Evolutionary conservation across 2,329 filamentous ascomycete genomes (phyloP).

Genomic region (Escovopsis sp.): DNA sequence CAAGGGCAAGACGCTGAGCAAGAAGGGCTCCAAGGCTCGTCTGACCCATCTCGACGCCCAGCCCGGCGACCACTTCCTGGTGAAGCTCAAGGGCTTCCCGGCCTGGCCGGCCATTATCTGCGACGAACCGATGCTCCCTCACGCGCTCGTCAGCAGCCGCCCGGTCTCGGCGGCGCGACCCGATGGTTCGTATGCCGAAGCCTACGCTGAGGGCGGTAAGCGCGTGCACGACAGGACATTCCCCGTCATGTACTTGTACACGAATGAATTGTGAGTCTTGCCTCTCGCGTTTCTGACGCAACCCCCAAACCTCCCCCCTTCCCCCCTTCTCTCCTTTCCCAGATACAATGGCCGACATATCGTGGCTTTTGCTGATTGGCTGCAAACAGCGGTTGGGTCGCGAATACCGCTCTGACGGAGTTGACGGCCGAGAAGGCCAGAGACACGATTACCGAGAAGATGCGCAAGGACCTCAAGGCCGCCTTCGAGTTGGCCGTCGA

Average conservation of each 20-base stretch:
- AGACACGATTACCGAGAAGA: slow-evolving; percentile 56
- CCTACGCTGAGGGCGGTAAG: slow-evolving; percentile 79
- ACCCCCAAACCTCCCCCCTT: not conserved
- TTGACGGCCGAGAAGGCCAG: slow-evolving; percentile 61
- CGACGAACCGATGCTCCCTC: slow-evolving; percentile 86
- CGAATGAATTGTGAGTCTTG: slow-evolving; percentile 85
- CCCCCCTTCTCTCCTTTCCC: not conserved
- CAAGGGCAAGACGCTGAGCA: slow-evolving; percentile 69
- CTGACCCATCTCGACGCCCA: slow-evolving; percentile 63
- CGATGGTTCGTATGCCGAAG: slow-evolving; percentile 77
- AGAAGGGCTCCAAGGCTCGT: slow-evolving; percentile 66
- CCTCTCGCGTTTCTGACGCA: not conserved
- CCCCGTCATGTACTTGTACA: slow-evolving; percentile 86
- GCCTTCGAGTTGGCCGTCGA: slow-evolving; percentile 74
- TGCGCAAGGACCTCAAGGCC: slow-evolving; percentile 61
- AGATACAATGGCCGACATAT: no score
- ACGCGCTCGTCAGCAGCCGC: slow-evolving; percentile 58
- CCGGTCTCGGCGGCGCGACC: slow-evolving; percentile 70
- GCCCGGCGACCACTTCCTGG: slow-evolving; percentile 83
- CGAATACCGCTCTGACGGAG: slow-evolving; percentile 67
- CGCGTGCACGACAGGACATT: slow-evolving; percentile 74
- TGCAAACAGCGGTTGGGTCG: slow-evolving; percentile 65
- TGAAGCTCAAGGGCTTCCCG: slow-evolving; percentile 87
- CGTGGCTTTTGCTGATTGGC: slow-evolving; percentile 6
- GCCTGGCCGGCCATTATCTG: slow-evolving; percentile 91